These are phyloP conservation scores for Aureobasidium subglaciale DNA, from an alignment of 2,329 filamentous ascomycete genomes.

Conservation along the genomic window DNA sequence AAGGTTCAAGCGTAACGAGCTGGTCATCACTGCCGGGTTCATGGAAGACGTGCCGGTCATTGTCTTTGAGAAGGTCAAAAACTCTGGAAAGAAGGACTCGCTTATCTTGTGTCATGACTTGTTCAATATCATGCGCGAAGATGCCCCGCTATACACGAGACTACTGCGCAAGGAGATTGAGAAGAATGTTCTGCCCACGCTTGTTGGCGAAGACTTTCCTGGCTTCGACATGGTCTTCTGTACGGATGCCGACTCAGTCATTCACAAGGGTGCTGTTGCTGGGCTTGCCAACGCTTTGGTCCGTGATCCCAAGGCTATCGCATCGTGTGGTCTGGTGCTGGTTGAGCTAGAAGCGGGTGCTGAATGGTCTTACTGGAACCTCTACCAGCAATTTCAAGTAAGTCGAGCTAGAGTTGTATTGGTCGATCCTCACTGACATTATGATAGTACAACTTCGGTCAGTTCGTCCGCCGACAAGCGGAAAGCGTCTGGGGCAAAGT, in stretches of 20 bases:
- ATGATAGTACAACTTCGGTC: slow-evolving; percentile 21
- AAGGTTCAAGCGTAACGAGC: slow-evolving; percentile 19
- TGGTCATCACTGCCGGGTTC: slow-evolving; percentile 22
- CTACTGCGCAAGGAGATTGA: slow-evolving; percentile 20
- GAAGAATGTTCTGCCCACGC: slow-evolving; percentile 18
- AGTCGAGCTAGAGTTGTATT: not conserved
- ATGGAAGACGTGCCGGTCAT: slow-evolving; percentile 23
- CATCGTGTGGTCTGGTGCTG: slow-evolving; percentile 21
- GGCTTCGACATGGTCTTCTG: slow-evolving; percentile 23
- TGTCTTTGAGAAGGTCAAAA: slow-evolving; percentile 21
- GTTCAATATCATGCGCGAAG: slow-evolving; percentile 21
- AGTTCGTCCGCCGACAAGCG: slow-evolving; percentile 21
- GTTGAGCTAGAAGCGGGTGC: slow-evolving; percentile 22
- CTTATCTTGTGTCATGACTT: slow-evolving; percentile 22
- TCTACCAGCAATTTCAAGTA: slow-evolving; percentile 23
- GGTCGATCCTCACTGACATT: not conserved
- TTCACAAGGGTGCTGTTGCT: slow-evolving; percentile 22
- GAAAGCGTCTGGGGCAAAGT: slow-evolving; percentile 22
- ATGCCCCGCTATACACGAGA: slow-evolving; percentile 18
- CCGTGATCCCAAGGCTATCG: slow-evolving; percentile 21
- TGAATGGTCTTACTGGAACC: slow-evolving; percentile 23
- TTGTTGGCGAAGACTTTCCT: slow-evolving; percentile 18
- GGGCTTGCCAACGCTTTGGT: slow-evolving; percentile 19
- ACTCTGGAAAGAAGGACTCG: slow-evolving; percentile 23
- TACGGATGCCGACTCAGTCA: slow-evolving; percentile 22